Conservation (phyloP, 1,139 yeast species). For the Yamadazyma buinensis region DNA sequence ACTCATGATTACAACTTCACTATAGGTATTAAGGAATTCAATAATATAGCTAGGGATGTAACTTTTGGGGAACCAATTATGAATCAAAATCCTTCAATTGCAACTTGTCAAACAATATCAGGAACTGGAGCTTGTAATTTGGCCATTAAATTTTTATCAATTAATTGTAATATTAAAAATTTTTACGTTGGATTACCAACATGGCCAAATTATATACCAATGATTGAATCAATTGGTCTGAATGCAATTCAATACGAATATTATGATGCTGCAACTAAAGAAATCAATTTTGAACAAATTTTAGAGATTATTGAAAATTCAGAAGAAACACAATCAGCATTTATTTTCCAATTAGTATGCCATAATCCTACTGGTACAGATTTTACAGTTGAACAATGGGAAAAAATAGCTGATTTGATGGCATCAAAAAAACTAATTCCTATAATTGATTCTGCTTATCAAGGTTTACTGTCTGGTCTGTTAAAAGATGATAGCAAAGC, state of each 20-base stretch:
- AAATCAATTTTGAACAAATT: slow-evolving; percentile 27
- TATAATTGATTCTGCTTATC: slow-evolving; percentile 43
- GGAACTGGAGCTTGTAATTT: slow-evolving; percentile 41
- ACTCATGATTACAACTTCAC: slow-evolving; percentile 40
- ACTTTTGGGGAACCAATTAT: slow-evolving; percentile 23
- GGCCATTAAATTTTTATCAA: slow-evolving; percentile 25
- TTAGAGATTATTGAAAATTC: slow-evolving; percentile 18
- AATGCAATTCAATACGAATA: slow-evolving; percentile 22
- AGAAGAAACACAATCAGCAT: slow-evolving; percentile 28
- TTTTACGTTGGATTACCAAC: slow-evolving; percentile 36
- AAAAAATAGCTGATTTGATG: slow-evolving; percentile 32
- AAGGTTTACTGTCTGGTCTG: slow-evolving; percentile 68
- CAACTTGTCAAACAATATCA: slow-evolving; percentile 35
- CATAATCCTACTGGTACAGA: slow-evolving; percentile 96
- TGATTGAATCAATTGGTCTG: slow-evolving; percentile 30
- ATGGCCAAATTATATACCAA: slow-evolving; percentile 38
- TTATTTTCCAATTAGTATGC: slow-evolving; percentile 83
- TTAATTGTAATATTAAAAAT: slow-evolving; percentile 20
- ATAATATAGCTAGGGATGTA: slow-evolving; percentile 26
- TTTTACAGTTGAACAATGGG: slow-evolving; percentile 68
- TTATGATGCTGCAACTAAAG: slow-evolving; percentile 22
- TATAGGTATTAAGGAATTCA: slow-evolving; percentile 36
- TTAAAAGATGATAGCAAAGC: slow-evolving; percentile 22
- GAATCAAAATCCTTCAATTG: slow-evolving; percentile 22
- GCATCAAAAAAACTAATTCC: slow-evolving; percentile 31